A percentile compares a stretch with the other conserved stretches of the same genome.
Conservation (phyloP, 768 basidiomycete genomes). For the Lactarius tabidus region DNA sequence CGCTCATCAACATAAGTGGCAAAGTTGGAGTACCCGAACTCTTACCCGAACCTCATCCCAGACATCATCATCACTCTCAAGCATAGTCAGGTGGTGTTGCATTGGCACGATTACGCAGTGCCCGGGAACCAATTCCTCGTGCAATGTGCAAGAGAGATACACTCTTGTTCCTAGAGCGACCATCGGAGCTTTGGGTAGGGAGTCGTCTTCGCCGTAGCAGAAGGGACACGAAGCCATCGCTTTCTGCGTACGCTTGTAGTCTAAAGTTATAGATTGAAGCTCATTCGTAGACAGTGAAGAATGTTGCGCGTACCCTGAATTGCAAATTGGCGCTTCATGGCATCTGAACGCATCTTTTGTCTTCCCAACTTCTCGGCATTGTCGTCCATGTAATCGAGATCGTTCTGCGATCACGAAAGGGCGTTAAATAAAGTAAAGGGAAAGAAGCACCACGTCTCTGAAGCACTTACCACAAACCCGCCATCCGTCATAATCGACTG, state of each 20-base stretch:
- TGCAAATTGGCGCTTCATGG: constrained; percentile 95
- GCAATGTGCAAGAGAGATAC: constrained; percentile 86
- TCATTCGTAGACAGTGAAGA: neutral
- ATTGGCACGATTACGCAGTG: constrained; percentile 96
- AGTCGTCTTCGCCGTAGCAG: constrained; percentile 92
- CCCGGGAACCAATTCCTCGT: constrained; percentile 84
- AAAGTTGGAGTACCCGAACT: constrained; percentile 12
- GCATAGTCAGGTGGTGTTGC: constrained; percentile 85
- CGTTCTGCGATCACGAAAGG: constrained; percentile 45
- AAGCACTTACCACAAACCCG: constrained; percentile 65
- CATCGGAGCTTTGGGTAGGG: constrained; percentile 79
- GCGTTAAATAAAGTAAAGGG: constrained; percentile 4
- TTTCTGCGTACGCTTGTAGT: constrained; percentile 93
- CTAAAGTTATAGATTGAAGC: constrained; percentile 38
- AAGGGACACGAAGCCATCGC: constrained; percentile 81
- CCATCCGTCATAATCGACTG: constrained; percentile 83
- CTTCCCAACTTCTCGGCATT: constrained; percentile 90
- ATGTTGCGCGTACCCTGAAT: constrained; percentile 65
- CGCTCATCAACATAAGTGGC: constrained; percentile 1
- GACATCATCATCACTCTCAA: constrained; percentile 95
- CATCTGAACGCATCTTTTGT: constrained; percentile 94
- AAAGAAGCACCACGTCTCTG: neutral
- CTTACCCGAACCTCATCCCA: constrained; percentile 95
- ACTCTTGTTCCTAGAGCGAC: constrained; percentile 87
- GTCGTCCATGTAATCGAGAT: constrained; percentile 94